These are phyloP conservation scores for Rhizophora apiculata DNA, from an alignment of 345 rosid genomes.

Conservation along the genomic window DNA sequence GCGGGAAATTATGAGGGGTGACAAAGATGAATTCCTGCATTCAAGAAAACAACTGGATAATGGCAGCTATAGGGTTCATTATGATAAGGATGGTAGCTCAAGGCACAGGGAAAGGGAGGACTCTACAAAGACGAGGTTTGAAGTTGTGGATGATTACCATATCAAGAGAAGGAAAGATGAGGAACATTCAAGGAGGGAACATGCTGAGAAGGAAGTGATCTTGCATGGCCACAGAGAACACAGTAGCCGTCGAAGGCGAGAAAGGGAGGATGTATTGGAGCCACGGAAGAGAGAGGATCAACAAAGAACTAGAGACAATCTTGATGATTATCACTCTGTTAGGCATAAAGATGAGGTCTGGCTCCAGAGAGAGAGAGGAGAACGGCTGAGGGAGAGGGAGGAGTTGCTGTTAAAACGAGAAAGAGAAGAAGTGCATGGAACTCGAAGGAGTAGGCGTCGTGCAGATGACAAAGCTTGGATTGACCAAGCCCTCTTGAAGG, in stretches of 20 bases:
- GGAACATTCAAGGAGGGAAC: conserved; percentile 59
- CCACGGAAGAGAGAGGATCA: conserved; percentile 73
- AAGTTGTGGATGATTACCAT: conserved; percentile 54
- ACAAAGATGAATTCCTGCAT: conserved; percentile 58
- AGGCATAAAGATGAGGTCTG: conserved; percentile 76
- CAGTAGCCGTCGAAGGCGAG: conserved; percentile 62
- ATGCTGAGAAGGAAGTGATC: conserved; percentile 58
- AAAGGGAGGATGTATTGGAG: conserved; percentile 68
- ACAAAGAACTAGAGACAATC: conserved; percentile 67
- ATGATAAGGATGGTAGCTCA: conserved; percentile 53
- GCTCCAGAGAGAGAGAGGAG: conserved; percentile 66
- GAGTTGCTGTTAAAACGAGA: conserved; percentile 57
- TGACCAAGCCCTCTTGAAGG: conserved; percentile 52
- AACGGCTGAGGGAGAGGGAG: conserved; percentile 70
- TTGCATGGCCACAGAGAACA: conserved; percentile 60
- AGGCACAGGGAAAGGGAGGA: conserved; percentile 63
- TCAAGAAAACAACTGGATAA: conserved; percentile 72
- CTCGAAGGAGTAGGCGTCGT: conserved; percentile 52
- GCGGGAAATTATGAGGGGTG: conserved; percentile 60
- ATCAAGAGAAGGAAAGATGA: conserved; percentile 78
- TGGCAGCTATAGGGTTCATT: conserved; percentile 50
- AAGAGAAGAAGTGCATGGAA: conserved; percentile 63
- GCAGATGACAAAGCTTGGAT: conserved; percentile 71
- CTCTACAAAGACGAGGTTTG: conserved; percentile 51
- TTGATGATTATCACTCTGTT: conserved; percentile 62